Evolutionary conservation across 345 rosid species (phyloP).

Genomic region (Brassica cretica): DNA sequence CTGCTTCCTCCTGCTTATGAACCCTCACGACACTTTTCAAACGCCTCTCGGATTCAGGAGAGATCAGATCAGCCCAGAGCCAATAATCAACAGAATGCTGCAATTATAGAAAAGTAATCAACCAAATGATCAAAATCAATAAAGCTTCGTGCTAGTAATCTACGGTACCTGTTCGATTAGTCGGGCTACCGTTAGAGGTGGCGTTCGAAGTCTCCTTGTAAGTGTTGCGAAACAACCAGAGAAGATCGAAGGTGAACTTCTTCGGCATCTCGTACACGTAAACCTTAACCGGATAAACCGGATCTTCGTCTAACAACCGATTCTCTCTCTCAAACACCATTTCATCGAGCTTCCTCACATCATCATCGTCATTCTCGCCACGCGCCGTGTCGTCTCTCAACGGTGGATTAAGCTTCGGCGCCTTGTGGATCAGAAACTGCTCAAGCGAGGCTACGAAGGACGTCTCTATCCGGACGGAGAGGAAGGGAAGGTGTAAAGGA

Average conservation of each 20-base stretch:
- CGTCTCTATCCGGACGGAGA: slow-evolving; percentile 43
- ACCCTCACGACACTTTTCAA: slow-evolving; percentile 81
- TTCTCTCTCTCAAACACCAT: slow-evolving; percentile 46
- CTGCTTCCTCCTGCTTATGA: slow-evolving; percentile 73
- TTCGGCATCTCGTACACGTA: slow-evolving; percentile 90
- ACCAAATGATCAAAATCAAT: slow-evolving; percentile 3
- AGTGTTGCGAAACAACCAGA: slow-evolving; percentile 65
- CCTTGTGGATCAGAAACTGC: slow-evolving; percentile 48
- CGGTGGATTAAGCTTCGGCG: slow-evolving; percentile 28
- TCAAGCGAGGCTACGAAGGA: slow-evolving; percentile 76
- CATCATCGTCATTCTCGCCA: slow-evolving; percentile 39
- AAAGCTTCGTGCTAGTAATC: neutral
- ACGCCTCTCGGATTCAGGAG: slow-evolving; percentile 74
- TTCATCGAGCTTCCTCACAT: slow-evolving; percentile 49
- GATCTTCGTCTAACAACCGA: slow-evolving; percentile 44
- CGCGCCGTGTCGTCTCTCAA: slow-evolving; percentile 47
- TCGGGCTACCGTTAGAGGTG: slow-evolving; percentile 97
- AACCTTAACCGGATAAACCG: slow-evolving; percentile 67
- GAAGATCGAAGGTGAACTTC: slow-evolving; percentile 84
- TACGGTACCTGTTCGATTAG: slow-evolving; percentile 71
- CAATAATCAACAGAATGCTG: slow-evolving; percentile 96
- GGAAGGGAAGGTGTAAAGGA: slow-evolving; percentile 38
- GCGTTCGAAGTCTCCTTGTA: slow-evolving; percentile 75
- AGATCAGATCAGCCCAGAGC: slow-evolving; percentile 92
- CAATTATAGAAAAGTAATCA: slow-evolving; percentile 6